Evolutionary conservation across 805 yeast genomes (phyloP).

Genomic region (Barnettozyma wickerhamii): DNA sequence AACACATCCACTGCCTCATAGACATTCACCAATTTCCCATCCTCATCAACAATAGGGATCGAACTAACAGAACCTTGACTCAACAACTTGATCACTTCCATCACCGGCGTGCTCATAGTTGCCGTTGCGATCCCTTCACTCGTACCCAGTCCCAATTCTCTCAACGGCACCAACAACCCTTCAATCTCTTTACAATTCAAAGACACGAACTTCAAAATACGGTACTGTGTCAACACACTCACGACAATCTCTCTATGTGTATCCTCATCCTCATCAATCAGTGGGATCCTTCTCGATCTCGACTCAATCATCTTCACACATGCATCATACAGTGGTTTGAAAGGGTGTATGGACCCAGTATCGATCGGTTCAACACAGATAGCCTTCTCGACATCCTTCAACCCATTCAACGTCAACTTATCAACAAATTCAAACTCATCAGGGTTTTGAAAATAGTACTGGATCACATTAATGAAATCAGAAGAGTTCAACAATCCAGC

Average conservation of each 20-base stretch:
- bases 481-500: constrained; percentile 91
- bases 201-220: constrained; percentile 92
- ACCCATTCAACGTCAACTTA: constrained; percentile 75
- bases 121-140: constrained; percentile 63
- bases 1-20: constrained; percentile 95
- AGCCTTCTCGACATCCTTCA: constrained; percentile 80
- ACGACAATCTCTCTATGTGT: constrained; percentile 93
- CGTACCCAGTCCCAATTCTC: constrained; percentile 64
- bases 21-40: constrained; percentile 69
- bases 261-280: constrained; percentile 90
- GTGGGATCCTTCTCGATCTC: constrained; percentile 88
- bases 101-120: constrained; percentile 86
- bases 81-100: constrained; percentile 82
- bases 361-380: constrained; percentile 85
- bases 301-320: constrained; percentile 87
- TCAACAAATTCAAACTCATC: constrained; percentile 87
- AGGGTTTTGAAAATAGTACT: constrained; percentile 86
- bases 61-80: constrained; percentile 82
- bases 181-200: constrained; percentile 93
- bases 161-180: constrained; percentile 71
- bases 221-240: constrained; percentile 90
- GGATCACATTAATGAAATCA: constrained; percentile 93
- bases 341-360: constrained; percentile 85
- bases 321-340: constrained; percentile 84
- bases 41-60: constrained; percentile 86